Conservation (phyloP, 1,284 basidiomycete genomes). For the Puccinia coronata region DNA sequence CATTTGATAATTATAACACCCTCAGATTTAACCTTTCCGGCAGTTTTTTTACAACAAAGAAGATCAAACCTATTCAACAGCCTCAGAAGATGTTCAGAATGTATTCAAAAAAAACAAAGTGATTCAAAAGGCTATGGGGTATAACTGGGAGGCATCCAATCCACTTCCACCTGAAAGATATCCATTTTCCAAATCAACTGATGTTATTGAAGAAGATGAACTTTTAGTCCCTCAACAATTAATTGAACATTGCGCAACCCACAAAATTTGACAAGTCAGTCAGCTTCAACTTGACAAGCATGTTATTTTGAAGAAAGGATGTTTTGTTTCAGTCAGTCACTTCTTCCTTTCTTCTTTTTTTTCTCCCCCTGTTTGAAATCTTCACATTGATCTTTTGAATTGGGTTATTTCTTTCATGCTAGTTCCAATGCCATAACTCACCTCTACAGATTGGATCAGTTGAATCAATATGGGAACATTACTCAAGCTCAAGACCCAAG, state of each 20-base stretch:
- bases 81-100: too few relatives aligned
- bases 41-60: too few relatives aligned
- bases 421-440: background rate
- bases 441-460: background rate
- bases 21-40: too few relatives aligned
- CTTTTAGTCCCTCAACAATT: too few relatives aligned
- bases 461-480: background rate
- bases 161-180: background rate
- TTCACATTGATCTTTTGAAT: too few relatives aligned
- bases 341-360: background rate
- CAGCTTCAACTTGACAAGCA: background rate
- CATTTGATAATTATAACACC: too few relatives aligned
- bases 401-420: background rate
- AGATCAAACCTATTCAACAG: too few relatives aligned
- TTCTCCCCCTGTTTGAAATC: too few relatives aligned
- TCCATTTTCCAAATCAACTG: background rate
- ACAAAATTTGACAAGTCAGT: too few relatives aligned
- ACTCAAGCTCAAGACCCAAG: background rate
- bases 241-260: too few relatives aligned
- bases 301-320: background rate
- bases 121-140: background rate
- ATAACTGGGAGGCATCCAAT: background rate
- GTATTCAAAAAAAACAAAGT: too few relatives aligned
- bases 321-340: too few relatives aligned
- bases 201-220: background rate